Conservation (phyloP, 2,329 filamentous ascomycete species). For the Colletotrichum scovillei region DNA sequence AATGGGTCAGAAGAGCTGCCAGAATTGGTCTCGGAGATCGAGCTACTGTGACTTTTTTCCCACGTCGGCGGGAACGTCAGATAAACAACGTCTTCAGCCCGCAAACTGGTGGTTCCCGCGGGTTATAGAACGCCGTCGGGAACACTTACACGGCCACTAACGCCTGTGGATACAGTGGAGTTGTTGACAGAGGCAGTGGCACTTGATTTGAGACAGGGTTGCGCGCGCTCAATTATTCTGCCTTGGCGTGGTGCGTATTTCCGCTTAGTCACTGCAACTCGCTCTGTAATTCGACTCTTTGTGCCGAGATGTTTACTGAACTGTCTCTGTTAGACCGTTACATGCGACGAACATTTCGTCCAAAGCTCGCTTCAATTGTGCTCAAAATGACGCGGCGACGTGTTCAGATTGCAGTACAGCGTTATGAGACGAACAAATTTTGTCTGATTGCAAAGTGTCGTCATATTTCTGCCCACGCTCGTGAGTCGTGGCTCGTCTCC, state of each 20-base stretch:
- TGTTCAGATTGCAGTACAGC: neutral
- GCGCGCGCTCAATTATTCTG: neutral
- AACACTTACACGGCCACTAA: neutral
- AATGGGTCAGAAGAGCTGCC: neutral
- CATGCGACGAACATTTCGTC: too few species aligned
- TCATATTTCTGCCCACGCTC: neutral
- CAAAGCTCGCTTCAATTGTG: too few species aligned
- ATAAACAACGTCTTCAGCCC: neutral
- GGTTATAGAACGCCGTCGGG: neutral
- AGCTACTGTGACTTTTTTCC: neutral
- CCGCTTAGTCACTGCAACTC: neutral
- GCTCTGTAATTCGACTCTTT: neutral
- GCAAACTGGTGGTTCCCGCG: neutral
- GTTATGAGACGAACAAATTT: neutral
- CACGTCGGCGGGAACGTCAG: neutral
- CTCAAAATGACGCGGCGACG: neutral
- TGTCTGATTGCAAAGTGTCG: neutral
- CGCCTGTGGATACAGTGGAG: neutral
- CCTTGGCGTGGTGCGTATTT: neutral
- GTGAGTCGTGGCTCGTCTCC: too few species aligned
- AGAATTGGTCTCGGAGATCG: neutral
- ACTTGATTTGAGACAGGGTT: slow-evolving; percentile 1
- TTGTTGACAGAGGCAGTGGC: neutral
- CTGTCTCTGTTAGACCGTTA: neutral
- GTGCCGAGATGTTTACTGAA: neutral